These are phyloP conservation scores for Septoria linicola DNA, from an alignment of 2,329 filamentous ascomycete species.

Conservation along the genomic window DNA sequence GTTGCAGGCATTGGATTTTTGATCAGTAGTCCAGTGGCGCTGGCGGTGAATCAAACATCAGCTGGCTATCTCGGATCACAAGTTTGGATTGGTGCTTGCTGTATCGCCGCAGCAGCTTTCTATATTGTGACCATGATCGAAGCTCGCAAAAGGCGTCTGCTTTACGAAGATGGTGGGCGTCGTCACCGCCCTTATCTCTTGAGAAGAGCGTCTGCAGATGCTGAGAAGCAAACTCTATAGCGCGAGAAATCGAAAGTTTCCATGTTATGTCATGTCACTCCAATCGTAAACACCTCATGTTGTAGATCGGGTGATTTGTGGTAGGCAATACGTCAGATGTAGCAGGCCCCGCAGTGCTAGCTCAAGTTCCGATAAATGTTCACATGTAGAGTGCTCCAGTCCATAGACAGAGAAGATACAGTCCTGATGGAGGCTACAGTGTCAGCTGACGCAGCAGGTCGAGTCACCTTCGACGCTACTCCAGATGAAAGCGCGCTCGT, in stretches of 20 bases:
- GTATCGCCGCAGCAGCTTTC: neutral
- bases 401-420: too few relatives aligned
- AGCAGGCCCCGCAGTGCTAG: neutral
- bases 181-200: neutral
- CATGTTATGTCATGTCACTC: too few relatives aligned
- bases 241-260: too few relatives aligned
- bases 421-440: neutral
- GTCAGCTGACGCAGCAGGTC: neutral
- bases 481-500: conserved; percentile 37
- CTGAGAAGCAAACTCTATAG: too few relatives aligned
- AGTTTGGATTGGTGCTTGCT: conserved; percentile 2
- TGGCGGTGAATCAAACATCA: neutral
- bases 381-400: too few relatives aligned
- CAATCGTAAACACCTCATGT: too few relatives aligned
- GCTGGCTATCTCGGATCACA: conserved; percentile 4
- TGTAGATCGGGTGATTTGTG: too few relatives aligned
- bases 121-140: conserved; percentile 3
- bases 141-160: conserved; percentile 3
- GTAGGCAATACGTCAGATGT: too few relatives aligned
- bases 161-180: conserved; percentile 3
- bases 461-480: conserved; percentile 38
- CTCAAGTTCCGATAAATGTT: too few relatives aligned
- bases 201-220: neutral
- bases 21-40: conserved; percentile 6
- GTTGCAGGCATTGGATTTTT: conserved; percentile 1